phyloP scores from a whole-genome alignment of 805 yeast species.

The Kazachstania africana region DNA sequence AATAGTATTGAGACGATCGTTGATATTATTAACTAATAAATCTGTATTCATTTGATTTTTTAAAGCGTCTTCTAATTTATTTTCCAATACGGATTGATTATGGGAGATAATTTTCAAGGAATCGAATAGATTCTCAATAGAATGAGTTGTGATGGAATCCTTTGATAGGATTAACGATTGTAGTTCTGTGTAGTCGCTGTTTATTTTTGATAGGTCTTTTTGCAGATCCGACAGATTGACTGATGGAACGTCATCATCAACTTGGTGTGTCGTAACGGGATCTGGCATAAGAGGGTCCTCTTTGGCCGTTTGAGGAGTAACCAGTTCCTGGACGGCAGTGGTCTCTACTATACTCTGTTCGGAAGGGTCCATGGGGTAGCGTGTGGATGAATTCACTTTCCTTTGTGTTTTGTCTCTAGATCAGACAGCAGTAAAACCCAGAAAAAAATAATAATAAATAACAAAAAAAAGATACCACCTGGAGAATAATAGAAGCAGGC shows the following conservation, averaged over 20 bases:
- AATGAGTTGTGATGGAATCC: constrained; percentile 9
- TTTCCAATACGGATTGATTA: constrained; percentile 26
- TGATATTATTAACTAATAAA: constrained; percentile 21
- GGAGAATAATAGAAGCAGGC: too few species aligned
- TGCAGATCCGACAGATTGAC: too few species aligned
- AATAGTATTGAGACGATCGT: constrained; percentile 11
- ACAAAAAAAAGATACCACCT: too few species aligned
- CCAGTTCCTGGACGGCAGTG: too few species aligned
- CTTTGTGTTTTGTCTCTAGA: too few species aligned
- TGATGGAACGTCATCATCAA: not conserved
- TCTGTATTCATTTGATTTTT: constrained; percentile 28
- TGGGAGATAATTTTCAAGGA: constrained; percentile 21
- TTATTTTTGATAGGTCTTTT: constrained; percentile 5
- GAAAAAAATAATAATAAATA: too few species aligned
- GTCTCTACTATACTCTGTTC: too few species aligned
- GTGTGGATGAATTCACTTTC: too few species aligned
- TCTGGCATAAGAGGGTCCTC: too few species aligned
- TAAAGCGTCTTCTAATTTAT: constrained; percentile 25
- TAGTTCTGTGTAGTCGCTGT: constrained; percentile 9
- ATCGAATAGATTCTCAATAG: constrained; percentile 16
- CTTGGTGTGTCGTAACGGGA: not conserved
- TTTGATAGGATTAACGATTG: constrained; percentile 11
- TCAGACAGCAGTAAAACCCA: too few species aligned
- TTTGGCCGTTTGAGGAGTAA: too few species aligned
- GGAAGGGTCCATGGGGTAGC: too few species aligned